Evolutionary conservation across 805 yeast genomes (phyloP), one percentile per base, ranked within the genome.

Genomic region (Candida railenensis): DNA sequence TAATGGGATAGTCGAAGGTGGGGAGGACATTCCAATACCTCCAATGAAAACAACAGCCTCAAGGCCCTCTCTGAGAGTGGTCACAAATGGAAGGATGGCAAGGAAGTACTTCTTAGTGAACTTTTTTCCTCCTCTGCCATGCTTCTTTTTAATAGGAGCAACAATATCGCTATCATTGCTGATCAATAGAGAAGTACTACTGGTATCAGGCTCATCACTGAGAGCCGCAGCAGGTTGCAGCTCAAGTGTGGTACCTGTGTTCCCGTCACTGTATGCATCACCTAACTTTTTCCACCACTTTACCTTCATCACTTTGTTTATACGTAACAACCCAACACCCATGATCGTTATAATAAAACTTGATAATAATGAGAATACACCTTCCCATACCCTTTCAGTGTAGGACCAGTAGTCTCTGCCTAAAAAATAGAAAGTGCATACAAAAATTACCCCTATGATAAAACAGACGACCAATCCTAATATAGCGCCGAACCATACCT

Each of bases 31-130:
- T 3, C 77, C 77, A 37, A 90, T 83, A 22, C 97, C 97, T 2
- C 96, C 97, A 37, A 90, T 76, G 56, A 90, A 90, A 2, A 90
- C 94, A 33, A 90, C 90, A 0, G 96, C 96, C 64, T 90, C 97
- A 44, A 90, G 69, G 1, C 96, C 96, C 65, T 90, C 97, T 60
- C 97, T 78, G 42, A 90, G 69, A 3, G 96, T 84, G 1, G 97
- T 90, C 40, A 90, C 77, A 57, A 90, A 83, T 1, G 97, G 97
- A 36, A 89, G 67, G 32, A 89, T 71, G 49, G 85, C 87, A 63
- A 87, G 68, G 3, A 92, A 83, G 59, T 89, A 85, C 57, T 77
- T 79, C 49, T 81, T 81, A 38, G 77, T 60, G 49, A 76, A 77
- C 30, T 46, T 19, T 33, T 22, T 42, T 22, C 15, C 8, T 9